These are phyloP conservation scores for Nigrospora sphaerica DNA, from an alignment of 2,329 filamentous ascomycete genomes.

Conservation along the genomic window DNA sequence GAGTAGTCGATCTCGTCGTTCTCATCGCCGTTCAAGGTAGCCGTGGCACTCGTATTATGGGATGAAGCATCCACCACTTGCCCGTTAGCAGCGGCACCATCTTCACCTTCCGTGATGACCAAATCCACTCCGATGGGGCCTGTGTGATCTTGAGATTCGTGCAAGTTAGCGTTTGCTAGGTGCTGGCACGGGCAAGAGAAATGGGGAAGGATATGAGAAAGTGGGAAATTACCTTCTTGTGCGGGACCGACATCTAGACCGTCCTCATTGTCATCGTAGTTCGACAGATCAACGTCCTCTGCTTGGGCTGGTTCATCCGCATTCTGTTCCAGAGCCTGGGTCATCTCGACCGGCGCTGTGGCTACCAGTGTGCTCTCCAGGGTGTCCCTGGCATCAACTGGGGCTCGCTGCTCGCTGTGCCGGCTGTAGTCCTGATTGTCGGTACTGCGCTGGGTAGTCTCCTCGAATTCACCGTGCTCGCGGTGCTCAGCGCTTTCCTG, in stretches of 20 bases:
- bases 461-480: conserved; percentile 3
- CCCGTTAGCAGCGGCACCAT: conserved; percentile 3
- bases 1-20: conserved; percentile 27
- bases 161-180: background rate
- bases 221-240: conserved; percentile 17
- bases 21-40: conserved; percentile 22
- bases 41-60: conserved; percentile 25
- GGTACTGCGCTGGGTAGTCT: background rate
- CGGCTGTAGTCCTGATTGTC: too few relatives aligned
- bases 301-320: conserved; percentile 1
- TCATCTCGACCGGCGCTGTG: too few relatives aligned
- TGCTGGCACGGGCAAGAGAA: background rate
- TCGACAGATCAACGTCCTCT: background rate
- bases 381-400: too few relatives aligned
- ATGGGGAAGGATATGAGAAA: conserved; percentile 1
- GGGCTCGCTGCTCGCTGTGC: too few relatives aligned
- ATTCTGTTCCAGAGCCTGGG: background rate
- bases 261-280: conserved; percentile 10
- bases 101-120: too few relatives aligned
- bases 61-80: conserved; percentile 23
- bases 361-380: too few relatives aligned
- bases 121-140: background rate
- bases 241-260: conserved; percentile 14
- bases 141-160: conserved; percentile 1
- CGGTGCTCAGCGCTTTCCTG: conserved; percentile 10